phyloP scores from a whole-genome alignment of 2,329 filamentous ascomycete genomes.

The Bipolaris gigantea region DNA sequence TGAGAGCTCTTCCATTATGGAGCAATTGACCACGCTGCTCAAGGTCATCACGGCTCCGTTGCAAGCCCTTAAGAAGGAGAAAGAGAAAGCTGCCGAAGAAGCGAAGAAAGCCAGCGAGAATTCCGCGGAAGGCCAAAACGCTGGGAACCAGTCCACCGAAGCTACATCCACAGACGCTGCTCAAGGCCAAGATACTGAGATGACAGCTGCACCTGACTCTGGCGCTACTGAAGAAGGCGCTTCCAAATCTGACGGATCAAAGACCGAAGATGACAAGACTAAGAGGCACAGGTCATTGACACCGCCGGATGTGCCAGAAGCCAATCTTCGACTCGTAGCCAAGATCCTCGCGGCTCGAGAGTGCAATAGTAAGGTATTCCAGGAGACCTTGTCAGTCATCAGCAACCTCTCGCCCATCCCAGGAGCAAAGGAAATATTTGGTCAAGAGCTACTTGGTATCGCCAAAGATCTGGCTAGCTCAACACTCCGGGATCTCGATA shows the following conservation, averaged over 20 bases:
- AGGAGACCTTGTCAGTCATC: slow-evolving; percentile 96
- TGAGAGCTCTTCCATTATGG: slow-evolving; percentile 97
- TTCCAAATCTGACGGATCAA: slow-evolving; percentile 43
- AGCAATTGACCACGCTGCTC: slow-evolving; percentile 82
- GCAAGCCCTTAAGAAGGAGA: slow-evolving; percentile 81
- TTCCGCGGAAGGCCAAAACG: slow-evolving; percentile 23
- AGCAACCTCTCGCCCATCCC: slow-evolving; percentile 95
- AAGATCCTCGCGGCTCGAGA: slow-evolving; percentile 95
- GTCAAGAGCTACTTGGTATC: slow-evolving; percentile 87
- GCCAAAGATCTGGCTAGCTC: slow-evolving; percentile 81
- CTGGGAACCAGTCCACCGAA: slow-evolving; percentile 23
- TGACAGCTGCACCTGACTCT: slow-evolving; percentile 36
- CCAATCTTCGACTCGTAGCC: slow-evolving; percentile 91
- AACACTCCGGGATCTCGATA: slow-evolving; percentile 81
- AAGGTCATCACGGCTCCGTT: slow-evolving; percentile 87
- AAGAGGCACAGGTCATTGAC: slow-evolving; percentile 68
- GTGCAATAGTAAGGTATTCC: slow-evolving; percentile 96
- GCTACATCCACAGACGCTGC: slow-evolving; percentile 14
- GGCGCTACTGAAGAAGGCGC: slow-evolving; percentile 36
- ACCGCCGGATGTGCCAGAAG: slow-evolving; percentile 81
- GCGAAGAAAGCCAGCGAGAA: slow-evolving; percentile 38
- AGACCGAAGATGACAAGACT: slow-evolving; percentile 27
- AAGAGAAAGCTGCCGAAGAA: slow-evolving; percentile 63
- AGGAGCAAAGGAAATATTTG: slow-evolving; percentile 85
- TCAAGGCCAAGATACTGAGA: slow-evolving; percentile 34